Evolutionary conservation across 345 rosid genomes (phyloP).

Genomic region (Passiflora organensis): DNA sequence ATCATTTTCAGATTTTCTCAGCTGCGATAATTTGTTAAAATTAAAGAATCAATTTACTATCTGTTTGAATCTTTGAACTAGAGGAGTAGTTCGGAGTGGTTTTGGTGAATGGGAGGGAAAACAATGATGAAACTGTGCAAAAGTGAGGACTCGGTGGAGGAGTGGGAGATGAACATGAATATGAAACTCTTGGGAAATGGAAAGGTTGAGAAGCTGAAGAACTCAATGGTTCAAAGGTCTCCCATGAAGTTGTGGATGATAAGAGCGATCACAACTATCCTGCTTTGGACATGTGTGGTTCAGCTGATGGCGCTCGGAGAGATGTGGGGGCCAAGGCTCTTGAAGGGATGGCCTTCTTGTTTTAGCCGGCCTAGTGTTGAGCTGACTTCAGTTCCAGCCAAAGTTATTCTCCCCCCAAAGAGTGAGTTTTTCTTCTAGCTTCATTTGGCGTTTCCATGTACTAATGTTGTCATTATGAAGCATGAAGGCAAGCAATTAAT

Average conservation of each 20-base stretch:
- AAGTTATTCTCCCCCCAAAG: conserved; percentile 66
- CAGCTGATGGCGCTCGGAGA: conserved; percentile 74
- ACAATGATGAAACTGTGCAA: conserved; percentile 37
- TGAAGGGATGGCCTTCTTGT: conserved; percentile 88
- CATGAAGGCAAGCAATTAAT: no score
- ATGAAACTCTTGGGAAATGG: conserved; percentile 48
- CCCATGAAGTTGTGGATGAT: conserved; percentile 67
- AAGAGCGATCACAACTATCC: conserved; percentile 50
- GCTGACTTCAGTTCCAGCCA: conserved; percentile 43
- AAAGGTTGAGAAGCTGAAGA: conserved; percentile 50
- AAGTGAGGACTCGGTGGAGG: conserved; percentile 33
- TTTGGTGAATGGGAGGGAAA: conserved; percentile 18
- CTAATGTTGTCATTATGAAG: no score
- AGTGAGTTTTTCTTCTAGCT: conserved; percentile 51
- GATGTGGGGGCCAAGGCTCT: conserved; percentile 77
- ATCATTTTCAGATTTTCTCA: no score
- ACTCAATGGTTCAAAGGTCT: conserved; percentile 53
- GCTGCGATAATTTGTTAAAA: no score
- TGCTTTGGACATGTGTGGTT: conserved; percentile 75
- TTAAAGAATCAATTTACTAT: no score
- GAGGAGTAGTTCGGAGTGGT: no score
- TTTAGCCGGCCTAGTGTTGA: conserved; percentile 43
- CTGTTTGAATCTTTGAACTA: no score
- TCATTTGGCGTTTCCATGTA: no score
- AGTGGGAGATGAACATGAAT: conserved; percentile 51